Percentiles rank a stretch among this genome's conserved stretches.
These are phyloP conservation scores for Physocladia obscura DNA, from an alignment of 192 early-diverging fungal genomes.

Conservation along the genomic window DNA sequence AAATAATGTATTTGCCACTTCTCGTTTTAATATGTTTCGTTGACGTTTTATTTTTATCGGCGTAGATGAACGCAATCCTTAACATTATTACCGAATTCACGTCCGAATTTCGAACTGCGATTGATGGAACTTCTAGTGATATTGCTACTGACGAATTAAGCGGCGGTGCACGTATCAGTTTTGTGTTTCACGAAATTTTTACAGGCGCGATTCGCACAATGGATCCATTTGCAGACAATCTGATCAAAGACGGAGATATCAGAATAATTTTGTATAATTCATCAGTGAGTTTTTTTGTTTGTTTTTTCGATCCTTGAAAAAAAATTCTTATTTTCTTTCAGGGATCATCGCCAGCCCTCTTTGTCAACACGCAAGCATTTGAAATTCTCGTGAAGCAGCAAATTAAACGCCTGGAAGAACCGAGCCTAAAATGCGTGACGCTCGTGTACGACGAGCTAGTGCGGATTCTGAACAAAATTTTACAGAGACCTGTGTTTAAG, in stretches of 20 bases:
- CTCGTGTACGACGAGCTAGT: slow-evolving; percentile 99
- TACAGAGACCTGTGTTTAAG: slow-evolving; percentile 92
- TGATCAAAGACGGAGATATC: slow-evolving; percentile 98
- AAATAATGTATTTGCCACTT: slow-evolving; percentile 43
- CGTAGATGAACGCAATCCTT: slow-evolving; percentile 82
- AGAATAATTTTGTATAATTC: slow-evolving; percentile 98
- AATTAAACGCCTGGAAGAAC: slow-evolving; percentile 98
- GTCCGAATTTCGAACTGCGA: slow-evolving; percentile 91
- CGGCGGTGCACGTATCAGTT: slow-evolving; percentile 97
- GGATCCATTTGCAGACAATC: slow-evolving; percentile 98
- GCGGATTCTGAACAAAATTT: slow-evolving; percentile 87
- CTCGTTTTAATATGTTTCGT: slow-evolving; percentile 44
- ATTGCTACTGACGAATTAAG: slow-evolving; percentile 92
- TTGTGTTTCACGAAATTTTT: slow-evolving; percentile 99
- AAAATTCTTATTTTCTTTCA: slow-evolving; percentile 14
- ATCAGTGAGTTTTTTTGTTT: slow-evolving; percentile 52
- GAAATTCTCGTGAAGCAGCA: slow-evolving; percentile 98
- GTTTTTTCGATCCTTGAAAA: not conserved
- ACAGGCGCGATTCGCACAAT: slow-evolving; percentile 86
- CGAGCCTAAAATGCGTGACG: slow-evolving; percentile 88
- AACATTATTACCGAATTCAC: slow-evolving; percentile 99
- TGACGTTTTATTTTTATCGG: not conserved
- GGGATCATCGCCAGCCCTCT: slow-evolving; percentile 96
- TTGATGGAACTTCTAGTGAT: slow-evolving; percentile 95
- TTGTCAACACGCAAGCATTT: slow-evolving; percentile 97